Evolutionary conservation across 31 red algal species (phyloP).

Genomic region (Asparagopsis taxiformis): DNA sequence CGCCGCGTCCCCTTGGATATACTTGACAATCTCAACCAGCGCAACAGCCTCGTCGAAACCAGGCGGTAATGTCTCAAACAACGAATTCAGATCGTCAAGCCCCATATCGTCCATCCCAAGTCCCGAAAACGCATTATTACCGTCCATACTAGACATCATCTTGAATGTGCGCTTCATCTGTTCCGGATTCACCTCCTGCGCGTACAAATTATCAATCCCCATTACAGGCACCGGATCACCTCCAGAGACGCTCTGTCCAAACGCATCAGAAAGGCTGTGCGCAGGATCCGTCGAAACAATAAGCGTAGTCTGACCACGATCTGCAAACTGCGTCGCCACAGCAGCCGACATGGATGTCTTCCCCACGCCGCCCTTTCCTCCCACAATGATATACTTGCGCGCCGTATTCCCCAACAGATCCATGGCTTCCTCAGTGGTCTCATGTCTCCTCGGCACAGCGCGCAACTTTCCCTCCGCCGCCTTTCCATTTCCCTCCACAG

Average conservation of each 20-base stretch:
- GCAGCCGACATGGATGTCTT: conserved; percentile 85
- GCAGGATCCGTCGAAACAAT: conserved; percentile 97
- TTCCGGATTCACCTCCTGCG: conserved; percentile 83
- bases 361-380: conserved; percentile 95
- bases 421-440: conserved; percentile 74
- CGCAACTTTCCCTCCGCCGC: not conserved
- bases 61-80: conserved; percentile 63
- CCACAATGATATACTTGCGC: conserved; percentile 79
- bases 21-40: conserved; percentile 92
- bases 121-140: conserved; percentile 1
- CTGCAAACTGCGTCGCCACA: conserved; percentile 73
- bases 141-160: conserved; percentile 53
- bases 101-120: conserved; percentile 68
- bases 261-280: conserved; percentile 92
- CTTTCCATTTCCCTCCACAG: too few species aligned
- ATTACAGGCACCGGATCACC: conserved; percentile 65
- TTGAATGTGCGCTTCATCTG: conserved; percentile 63
- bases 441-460: conserved; percentile 52
- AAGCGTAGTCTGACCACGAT: conserved; percentile 62
- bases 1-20: conserved; percentile 81
- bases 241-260: conserved; percentile 74
- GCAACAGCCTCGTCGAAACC: conserved; percentile 93
- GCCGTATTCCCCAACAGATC: conserved; percentile 73
- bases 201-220: conserved; percentile 84
- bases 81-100: conserved; percentile 51